A percentile compares a stretch with the other conserved stretches of the same genome.
Conservation (phyloP, 345 rosid species). For the Rhizophora apiculata region DNA sequence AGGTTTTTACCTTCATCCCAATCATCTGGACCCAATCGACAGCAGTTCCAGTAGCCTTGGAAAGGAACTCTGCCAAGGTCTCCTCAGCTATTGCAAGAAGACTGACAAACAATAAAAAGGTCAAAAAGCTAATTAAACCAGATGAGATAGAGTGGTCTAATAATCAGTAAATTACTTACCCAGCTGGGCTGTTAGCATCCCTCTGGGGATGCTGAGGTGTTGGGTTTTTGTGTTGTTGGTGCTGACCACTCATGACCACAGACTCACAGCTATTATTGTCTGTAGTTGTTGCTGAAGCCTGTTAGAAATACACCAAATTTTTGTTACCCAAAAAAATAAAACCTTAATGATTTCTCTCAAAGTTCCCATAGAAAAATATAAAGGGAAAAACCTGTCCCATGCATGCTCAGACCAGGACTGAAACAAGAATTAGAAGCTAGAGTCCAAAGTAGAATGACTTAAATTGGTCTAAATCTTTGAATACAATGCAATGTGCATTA, state of each 20-base stretch:
- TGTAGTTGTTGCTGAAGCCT: constrained; percentile 93
- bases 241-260: constrained; percentile 98
- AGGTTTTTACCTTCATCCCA: constrained; percentile 88
- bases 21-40: constrained; percentile 99
- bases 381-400: too few species aligned
- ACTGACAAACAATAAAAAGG: constrained; percentile 27
- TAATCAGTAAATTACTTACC: constrained; percentile 40
- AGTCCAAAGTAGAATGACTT: too few species aligned
- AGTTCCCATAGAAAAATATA: not conserved
- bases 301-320: constrained; percentile 3
- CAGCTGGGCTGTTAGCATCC: constrained; percentile 99
- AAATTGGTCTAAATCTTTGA: too few species aligned
- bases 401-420: too few species aligned
- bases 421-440: too few species aligned
- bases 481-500: too few species aligned
- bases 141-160: not conserved
- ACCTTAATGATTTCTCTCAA: not conserved
- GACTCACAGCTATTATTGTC: constrained; percentile 96
- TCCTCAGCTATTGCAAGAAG: constrained; percentile 94
- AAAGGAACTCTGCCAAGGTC: constrained; percentile 87
- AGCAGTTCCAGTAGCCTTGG: constrained; percentile 99
- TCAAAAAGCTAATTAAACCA: constrained; percentile 1
- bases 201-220: constrained; percentile 77
- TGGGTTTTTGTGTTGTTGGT: constrained; percentile 96
- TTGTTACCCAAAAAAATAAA: not conserved